Base-by-base conservation (phyloP, 352 stramenopile genomes). In the Phytophthora nicotianae region DNA sequence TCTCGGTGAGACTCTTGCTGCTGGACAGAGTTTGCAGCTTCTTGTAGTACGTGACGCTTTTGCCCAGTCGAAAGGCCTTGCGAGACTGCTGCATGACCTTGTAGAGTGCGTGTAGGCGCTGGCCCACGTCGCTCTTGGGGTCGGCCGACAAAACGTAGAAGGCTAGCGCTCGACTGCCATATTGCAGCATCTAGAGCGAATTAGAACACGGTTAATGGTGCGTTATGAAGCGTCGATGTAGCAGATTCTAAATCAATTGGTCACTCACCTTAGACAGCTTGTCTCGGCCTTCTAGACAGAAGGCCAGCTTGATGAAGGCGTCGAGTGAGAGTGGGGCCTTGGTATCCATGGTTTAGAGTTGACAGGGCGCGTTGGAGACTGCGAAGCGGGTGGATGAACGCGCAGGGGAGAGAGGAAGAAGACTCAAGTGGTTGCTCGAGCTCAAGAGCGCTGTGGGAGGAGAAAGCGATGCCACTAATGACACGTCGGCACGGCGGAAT, bases 191-290 rank as follows among this genome's bases (percentile, higher is more conserved):
- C 81, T 90, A 59, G 11, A 51, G 16, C 8, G 27, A 8, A 5
- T 43, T 47, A n/a, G 20, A 7, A 42, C 5, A 43, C 17, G 32
- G 9, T n/a, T 4, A 21, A 24, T 13, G 58, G 11, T 20, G 3
- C 23, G 35, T 69, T 79, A 58, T 49, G 75, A 46, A 65, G 47
- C 21, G 27, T 20, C 59, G 8, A 21, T 3, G 0, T 4, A 26
- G 14, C 3, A 33, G 33, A 19, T 35, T 26, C 11, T 21, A 19
- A 37, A 23, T n/a, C 0, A 9, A 37, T n/a, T 3, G 4, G 4
- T 11, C 1, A n/a, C 51, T n/a, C n/a, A 94, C 76, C 74, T 96
- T 96, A 67, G 85, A 90, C 66, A 96, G 77, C 65, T 96, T 96
- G 68, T 96, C 88, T 56, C 88, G 80, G 24, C 88, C 88, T 50